Base-by-base conservation (phyloP, 768 basidiomycete genomes). In the Boletus subcaerulescens region DNA sequence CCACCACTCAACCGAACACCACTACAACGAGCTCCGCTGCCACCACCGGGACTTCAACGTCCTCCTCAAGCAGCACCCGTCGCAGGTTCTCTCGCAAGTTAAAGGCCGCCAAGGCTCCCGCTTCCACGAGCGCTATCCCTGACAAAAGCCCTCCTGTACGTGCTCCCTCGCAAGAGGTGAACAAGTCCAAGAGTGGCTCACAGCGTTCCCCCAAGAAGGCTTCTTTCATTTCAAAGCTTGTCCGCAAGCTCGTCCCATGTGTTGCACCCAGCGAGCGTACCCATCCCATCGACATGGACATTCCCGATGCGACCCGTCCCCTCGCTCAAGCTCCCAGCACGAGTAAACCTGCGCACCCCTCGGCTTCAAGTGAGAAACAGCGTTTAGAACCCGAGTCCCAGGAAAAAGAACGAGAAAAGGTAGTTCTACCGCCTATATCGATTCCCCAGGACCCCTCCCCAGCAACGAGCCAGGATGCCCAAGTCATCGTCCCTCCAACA, bases 161-260 rank as follows among this genome's bases (percentile, higher is more conserved):
- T 62, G 65, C 60, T 59, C 67, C 70, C 62, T 67, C 69, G 53
- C 62, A 59, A 59, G 69, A 69, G 54, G 69, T 41, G 58, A 71
- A 67, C 63, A 71, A 67, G 65, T 69, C 69, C 63, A 65, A 60
- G 58, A 54, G 49, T 63, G 65, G 69, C 69, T 72, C 65, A 66
- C 72, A 58, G 53, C 64, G 48, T 64, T 68, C 70, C 50, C 55
- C 65, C 65, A 60, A 71, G 59, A 79, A 79, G 73, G 73, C 77
- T 49, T 82, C 85, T 22, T 78, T 88, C 61, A 69, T 87, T 55
- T 78, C 81, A 48, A 82, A 77, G 66, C 72, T 89, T 53, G 65
- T 89, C 48, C 80, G 76, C 58, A 77, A 80, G 56, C 77, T 89
- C 50, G 77, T 89, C 47, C 88, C 87, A 33, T 90, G 88, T 56